Base-by-base conservation (phyloP, 768 basidiomycete genomes). In the Lentinula boryana region DNA sequence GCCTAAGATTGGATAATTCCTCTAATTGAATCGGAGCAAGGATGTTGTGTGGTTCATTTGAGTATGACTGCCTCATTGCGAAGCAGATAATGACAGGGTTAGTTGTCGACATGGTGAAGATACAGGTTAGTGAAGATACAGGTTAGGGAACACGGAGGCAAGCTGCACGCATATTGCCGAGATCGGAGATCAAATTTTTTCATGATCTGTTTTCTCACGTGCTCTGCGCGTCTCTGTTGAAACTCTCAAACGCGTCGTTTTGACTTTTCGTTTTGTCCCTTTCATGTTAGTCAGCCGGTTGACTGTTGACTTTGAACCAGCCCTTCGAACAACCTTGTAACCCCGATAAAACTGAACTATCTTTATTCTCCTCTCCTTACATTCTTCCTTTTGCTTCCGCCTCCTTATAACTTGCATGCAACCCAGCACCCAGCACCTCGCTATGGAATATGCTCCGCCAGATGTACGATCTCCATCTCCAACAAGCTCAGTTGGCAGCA, bases 401-500 rank as follows among this genome's bases (percentile, higher is more conserved):
- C 38, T 16, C 27, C 38, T 23, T 27, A 21, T 15, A n/a, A 16
- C n/a, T 51, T 23, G 12, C 15, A 35, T 57, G 38, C 57, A 18
- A n/a, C 18, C 57, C 31, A 16, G 5, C 15, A 58, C 27, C 3
- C 44, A 49, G 36, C 50, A 31, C 18, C 48, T 60, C 4, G 21
- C 16, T 50, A 74, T 78, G 4, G 79, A 79, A 68, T 83, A 83
- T 61, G 78, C 79, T 5, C 73, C 77, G 16, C 73, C 77, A 23
- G 75, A 80, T 23, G 68, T 80, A 33, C 79, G 80, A 8, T 74
- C 77, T 8, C 74, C 81, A 2, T 84, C 82, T 9, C 81, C 81
- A 12, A 76, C 81, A 16, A 81, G 80, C 60, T 83, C 82, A 13
- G 73, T 83, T 21, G 81, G 81, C 46, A 82, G 80, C 15, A 64